phyloP scores from a whole-genome alignment of 176 grass and related monocot genomes.

The Musa troglodytarum region DNA sequence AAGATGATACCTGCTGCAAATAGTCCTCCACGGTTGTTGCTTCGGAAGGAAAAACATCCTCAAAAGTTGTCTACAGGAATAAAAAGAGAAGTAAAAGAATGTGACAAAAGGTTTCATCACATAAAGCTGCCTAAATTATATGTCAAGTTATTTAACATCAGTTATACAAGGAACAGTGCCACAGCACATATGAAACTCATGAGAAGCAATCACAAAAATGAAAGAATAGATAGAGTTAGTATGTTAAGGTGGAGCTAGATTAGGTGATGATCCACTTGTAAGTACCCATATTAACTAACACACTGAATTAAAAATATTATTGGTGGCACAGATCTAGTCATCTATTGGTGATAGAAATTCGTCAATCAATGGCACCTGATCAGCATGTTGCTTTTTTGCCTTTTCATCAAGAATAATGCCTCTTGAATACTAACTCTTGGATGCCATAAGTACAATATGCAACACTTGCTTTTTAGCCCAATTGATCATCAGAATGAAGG shows the following conservation, averaged over 20 bases:
- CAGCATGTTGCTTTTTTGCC: background rate
- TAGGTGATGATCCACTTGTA: background rate
- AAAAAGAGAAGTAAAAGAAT: conserved; percentile 9
- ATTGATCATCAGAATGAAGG: background rate
- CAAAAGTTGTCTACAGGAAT: conserved; percentile 68
- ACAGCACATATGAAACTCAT: background rate
- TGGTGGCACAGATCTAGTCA: no score
- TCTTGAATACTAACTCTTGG: background rate
- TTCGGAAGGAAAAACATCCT: conserved; percentile 96
- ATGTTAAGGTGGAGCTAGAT: background rate
- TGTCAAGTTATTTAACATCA: background rate
- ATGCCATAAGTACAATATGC: background rate
- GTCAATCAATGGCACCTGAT: no score
- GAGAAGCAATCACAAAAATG: background rate
- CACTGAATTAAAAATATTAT: no score
- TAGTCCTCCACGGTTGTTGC: conserved; percentile 87
- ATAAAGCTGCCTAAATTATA: background rate
- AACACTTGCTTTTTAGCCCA: background rate
- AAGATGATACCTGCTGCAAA: conserved; percentile 60
- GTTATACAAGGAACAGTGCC: background rate
- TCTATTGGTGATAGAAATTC: no score
- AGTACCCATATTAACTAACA: background rate
- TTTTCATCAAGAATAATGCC: background rate
- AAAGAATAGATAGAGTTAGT: background rate
- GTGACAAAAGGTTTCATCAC: background rate